Conservation (phyloP, 352 stramenopile genomes). For the Poterioochromonas sp. region DNA sequence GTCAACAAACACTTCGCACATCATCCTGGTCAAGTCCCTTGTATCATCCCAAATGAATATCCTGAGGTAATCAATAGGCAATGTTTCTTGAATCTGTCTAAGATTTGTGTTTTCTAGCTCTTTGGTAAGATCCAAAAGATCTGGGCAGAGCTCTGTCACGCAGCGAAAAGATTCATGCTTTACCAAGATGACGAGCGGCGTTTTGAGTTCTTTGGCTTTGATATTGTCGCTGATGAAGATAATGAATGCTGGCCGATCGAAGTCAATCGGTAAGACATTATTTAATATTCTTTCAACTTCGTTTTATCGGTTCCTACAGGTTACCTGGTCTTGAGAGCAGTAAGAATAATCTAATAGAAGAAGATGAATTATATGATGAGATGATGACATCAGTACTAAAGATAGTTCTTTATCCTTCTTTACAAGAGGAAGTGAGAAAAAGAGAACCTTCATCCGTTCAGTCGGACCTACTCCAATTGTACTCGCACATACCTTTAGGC, state of each 20-base stretch:
- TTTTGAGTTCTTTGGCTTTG: slow-evolving; percentile 45
- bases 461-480: too few relatives aligned
- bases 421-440: too few relatives aligned
- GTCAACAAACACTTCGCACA: slow-evolving; percentile 39
- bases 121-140: slow-evolving; percentile 39
- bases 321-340: slow-evolving; percentile 39
- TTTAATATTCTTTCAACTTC: neutral
- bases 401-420: too few relatives aligned
- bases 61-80: neutral
- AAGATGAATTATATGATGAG: slow-evolving; percentile 41
- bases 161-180: slow-evolving; percentile 41
- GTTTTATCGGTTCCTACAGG: slow-evolving; percentile 30
- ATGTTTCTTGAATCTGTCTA: neutral
- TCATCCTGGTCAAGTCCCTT: slow-evolving; percentile 40
- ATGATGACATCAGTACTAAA: slow-evolving; percentile 35
- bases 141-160: slow-evolving; percentile 35
- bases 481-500: too few relatives aligned
- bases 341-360: slow-evolving; percentile 37
- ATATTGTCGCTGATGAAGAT: slow-evolving; percentile 41
- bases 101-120: slow-evolving; percentile 2
- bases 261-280: slow-evolving; percentile 5
- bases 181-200: slow-evolving; percentile 35
- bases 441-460: too few relatives aligned
- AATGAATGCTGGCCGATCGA: slow-evolving; percentile 43
- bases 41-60: neutral